phyloP scores from a whole-genome alignment of 352 stramenopile species.

The Achlya hypogyna region DNA sequence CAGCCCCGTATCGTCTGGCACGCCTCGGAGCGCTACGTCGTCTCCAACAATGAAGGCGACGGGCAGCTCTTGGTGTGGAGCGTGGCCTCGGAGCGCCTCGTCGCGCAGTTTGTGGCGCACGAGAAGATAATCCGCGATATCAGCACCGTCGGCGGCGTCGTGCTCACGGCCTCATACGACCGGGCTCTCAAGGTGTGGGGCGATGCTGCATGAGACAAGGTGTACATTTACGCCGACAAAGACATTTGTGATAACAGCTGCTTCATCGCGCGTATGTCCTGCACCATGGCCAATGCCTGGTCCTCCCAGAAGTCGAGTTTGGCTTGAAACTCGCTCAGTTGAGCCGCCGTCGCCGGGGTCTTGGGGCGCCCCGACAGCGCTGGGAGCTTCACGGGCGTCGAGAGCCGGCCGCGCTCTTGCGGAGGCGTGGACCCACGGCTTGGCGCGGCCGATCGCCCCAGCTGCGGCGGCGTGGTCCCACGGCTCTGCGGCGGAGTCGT shows the following conservation, averaged over 20 bases:
- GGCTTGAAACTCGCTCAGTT: slow-evolving; percentile 27
- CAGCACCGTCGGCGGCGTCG: not conserved
- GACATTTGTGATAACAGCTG: slow-evolving; percentile 43
- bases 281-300: slow-evolving; percentile 46
- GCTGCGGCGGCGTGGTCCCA: not conserved
- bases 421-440: not conserved
- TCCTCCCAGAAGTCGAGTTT: slow-evolving; percentile 59
- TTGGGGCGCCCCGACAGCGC: not conserved
- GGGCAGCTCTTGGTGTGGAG: slow-evolving; percentile 60
- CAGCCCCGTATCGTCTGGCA: slow-evolving; percentile 67
- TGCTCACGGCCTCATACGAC: slow-evolving; percentile 64
- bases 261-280: slow-evolving; percentile 70
- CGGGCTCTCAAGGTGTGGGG: slow-evolving; percentile 63
- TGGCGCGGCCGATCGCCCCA: not conserved
- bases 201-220: not conserved
- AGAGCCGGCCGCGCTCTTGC: not conserved
- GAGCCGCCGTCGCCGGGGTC: not conserved
- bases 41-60: slow-evolving; percentile 72
- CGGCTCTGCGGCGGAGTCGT: not conserved
- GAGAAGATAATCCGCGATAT: slow-evolving; percentile 57
- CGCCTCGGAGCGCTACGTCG: slow-evolving; percentile 71
- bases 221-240: not conserved
- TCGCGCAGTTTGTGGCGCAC: slow-evolving; percentile 59
- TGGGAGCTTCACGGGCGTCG: not conserved
- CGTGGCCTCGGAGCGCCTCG: slow-evolving; percentile 62